Conservation (phyloP, 176 grass and related monocot species). For the Tillandsia leiboldiana region DNA sequence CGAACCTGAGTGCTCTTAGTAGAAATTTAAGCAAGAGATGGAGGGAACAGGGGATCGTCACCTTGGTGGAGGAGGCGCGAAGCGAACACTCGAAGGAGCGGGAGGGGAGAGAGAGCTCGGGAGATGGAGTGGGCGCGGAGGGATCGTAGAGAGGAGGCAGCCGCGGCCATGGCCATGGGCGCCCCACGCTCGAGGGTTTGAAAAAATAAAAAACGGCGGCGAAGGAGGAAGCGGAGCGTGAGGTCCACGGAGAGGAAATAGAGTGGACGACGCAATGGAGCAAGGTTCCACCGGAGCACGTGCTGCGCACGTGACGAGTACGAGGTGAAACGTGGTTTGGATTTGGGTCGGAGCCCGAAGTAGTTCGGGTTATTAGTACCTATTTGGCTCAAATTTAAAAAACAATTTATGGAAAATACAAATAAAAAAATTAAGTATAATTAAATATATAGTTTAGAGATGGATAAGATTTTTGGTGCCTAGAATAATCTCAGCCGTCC, state of each 20-base stretch:
- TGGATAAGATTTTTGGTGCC: no score
- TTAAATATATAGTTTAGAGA: no score
- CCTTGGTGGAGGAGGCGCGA: slow-evolving; percentile 37
- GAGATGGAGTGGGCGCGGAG: background rate
- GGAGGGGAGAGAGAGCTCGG: background rate
- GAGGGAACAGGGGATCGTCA: background rate
- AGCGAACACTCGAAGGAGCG: slow-evolving; percentile 9
- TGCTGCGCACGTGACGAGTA: no score
- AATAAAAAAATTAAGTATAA: no score
- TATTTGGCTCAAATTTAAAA: no score
- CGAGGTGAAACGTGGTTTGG: no score
- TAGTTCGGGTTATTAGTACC: no score
- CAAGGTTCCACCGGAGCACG: no score
- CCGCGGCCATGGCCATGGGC: slow-evolving; percentile 35
- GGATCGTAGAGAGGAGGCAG: slow-evolving; percentile 13
- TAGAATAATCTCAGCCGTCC: slow-evolving; percentile 10
- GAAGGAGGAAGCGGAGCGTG: background rate
- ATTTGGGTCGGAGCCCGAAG: no score
- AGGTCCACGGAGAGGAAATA: background rate
- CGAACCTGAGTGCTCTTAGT: background rate
- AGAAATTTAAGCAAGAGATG: background rate
- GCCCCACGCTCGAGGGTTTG: background rate
- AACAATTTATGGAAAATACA: no score
- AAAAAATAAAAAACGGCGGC: background rate
- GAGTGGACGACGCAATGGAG: no score